These are phyloP conservation scores for Pseudogymnoascus sp. DNA, from an alignment of 2,329 filamentous ascomycete genomes.

Conservation along the genomic window DNA sequence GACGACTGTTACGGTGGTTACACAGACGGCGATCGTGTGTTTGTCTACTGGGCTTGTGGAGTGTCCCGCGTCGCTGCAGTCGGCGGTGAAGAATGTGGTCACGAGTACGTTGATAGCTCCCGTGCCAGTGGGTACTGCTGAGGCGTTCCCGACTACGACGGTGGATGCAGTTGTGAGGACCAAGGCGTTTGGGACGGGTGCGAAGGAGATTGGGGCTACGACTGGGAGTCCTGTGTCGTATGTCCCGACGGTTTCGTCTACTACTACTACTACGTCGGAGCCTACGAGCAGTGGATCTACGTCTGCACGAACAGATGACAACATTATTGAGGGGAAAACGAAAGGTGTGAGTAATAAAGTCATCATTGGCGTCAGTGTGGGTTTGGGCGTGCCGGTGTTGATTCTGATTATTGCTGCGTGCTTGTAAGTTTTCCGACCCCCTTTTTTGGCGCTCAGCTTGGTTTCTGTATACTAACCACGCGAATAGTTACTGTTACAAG, in stretches of 20 bases:
- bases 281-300: slow-evolving; percentile 3
- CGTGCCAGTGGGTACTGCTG: slow-evolving; percentile 32
- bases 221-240: slow-evolving; percentile 41
- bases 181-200: slow-evolving; percentile 38
- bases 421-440: slow-evolving; percentile 15
- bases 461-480: background rate
- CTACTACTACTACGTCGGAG: background rate
- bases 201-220: slow-evolving; percentile 31
- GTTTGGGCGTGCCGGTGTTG: slow-evolving; percentile 37
- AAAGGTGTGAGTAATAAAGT: slow-evolving; percentile 37
- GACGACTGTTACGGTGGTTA: slow-evolving; percentile 36
- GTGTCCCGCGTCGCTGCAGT: slow-evolving; percentile 46
- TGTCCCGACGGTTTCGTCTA: slow-evolving; percentile 30
- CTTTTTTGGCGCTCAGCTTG: background rate
- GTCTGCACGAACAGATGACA: background rate
- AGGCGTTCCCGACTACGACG: slow-evolving; percentile 36
- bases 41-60: slow-evolving; percentile 35
- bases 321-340: slow-evolving; percentile 22
- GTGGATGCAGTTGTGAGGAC: slow-evolving; percentile 28
- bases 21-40: slow-evolving; percentile 41
- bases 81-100: slow-evolving; percentile 32
- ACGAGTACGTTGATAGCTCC: slow-evolving; percentile 36
- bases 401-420: slow-evolving; percentile 23
- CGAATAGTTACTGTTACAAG: background rate
- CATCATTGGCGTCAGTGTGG: slow-evolving; percentile 43